Percentiles rank a stretch among this genome's conserved stretches.
Evolutionary conservation across 345 rosid species (phyloP).

Genomic region (Pistacia integerrima): DNA sequence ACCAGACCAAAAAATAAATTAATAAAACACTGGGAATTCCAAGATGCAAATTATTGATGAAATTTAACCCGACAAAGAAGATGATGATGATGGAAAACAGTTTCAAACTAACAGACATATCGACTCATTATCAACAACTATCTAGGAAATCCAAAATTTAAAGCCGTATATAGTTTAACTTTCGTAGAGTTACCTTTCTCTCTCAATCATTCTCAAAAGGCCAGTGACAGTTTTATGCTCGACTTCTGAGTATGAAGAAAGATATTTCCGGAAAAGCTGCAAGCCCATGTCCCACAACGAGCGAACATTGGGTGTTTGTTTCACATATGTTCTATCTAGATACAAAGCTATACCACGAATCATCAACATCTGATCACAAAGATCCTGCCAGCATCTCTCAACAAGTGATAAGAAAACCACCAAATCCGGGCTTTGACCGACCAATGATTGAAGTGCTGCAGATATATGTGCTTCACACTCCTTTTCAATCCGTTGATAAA

Average conservation of each 20-base stretch:
- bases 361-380: slow-evolving; percentile 92
- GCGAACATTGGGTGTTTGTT: slow-evolving; percentile 77
- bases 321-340: slow-evolving; percentile 90
- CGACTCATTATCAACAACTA: background rate
- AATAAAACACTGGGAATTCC: slow-evolving; percentile 1
- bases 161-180: background rate
- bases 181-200: slow-evolving; percentile 66
- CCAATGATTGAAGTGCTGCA: slow-evolving; percentile 74
- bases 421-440: slow-evolving; percentile 95
- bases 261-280: slow-evolving; percentile 91
- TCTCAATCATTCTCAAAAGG: slow-evolving; percentile 90
- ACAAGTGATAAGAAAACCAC: slow-evolving; percentile 86
- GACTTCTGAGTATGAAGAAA: slow-evolving; percentile 77
- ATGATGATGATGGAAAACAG: background rate
- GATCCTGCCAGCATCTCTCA: slow-evolving; percentile 96
- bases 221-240: slow-evolving; percentile 96
- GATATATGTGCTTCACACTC: slow-evolving; percentile 85
- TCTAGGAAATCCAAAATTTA: background rate
- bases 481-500: slow-evolving; percentile 81
- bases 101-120: background rate
- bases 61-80: background rate
- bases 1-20: slow-evolving; percentile 26
- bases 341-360: slow-evolving; percentile 95
- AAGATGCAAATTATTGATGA: background rate
- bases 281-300: slow-evolving; percentile 99